These are phyloP conservation scores for Lodderomyces metapsilosis DNA, from an alignment of 1,139 yeast species.

Conservation along the genomic window DNA sequence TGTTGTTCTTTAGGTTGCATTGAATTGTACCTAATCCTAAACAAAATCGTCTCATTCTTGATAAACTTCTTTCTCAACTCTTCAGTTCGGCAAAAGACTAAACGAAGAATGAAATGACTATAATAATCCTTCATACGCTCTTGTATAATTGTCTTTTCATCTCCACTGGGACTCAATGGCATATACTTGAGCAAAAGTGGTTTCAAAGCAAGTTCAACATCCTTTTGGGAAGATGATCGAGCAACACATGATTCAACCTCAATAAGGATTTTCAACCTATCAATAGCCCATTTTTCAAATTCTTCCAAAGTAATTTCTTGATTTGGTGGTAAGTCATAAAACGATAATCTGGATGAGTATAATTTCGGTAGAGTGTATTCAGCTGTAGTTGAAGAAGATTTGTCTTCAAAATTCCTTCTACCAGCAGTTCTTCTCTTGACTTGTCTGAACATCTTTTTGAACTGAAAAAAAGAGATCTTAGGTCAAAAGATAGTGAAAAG, in stretches of 20 bases:
- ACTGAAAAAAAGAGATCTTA: not conserved
- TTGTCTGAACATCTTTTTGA: conserved; percentile 62
- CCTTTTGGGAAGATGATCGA: conserved; percentile 62
- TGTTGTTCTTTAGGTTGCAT: conserved; percentile 70
- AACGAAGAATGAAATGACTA: conserved; percentile 81
- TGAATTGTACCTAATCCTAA: conserved; percentile 66
- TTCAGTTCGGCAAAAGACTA: conserved; percentile 89
- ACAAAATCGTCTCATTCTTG: conserved; percentile 70
- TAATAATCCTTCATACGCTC: conserved; percentile 89
- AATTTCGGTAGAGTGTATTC: conserved; percentile 14
- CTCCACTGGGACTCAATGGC: conserved; percentile 51
- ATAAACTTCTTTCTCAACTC: conserved; percentile 80
- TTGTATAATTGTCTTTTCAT: conserved; percentile 26
- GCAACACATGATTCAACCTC: conserved; percentile 79
- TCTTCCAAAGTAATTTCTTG: conserved; percentile 88
- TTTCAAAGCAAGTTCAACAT: conserved; percentile 61
- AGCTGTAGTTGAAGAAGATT: conserved; percentile 35
- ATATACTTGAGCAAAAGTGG: conserved; percentile 64
- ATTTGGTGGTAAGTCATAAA: conserved; percentile 74
- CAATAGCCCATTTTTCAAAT: conserved; percentile 95
- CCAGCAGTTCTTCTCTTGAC: conserved; percentile 75
- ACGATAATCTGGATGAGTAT: conserved; percentile 45
- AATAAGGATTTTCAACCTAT: conserved; percentile 75
- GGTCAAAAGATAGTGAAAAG: no score
- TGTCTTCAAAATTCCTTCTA: conserved; percentile 62